phyloP scores from a whole-genome alignment of 2,329 filamentous ascomycete species.

The Nemania serpens region DNA sequence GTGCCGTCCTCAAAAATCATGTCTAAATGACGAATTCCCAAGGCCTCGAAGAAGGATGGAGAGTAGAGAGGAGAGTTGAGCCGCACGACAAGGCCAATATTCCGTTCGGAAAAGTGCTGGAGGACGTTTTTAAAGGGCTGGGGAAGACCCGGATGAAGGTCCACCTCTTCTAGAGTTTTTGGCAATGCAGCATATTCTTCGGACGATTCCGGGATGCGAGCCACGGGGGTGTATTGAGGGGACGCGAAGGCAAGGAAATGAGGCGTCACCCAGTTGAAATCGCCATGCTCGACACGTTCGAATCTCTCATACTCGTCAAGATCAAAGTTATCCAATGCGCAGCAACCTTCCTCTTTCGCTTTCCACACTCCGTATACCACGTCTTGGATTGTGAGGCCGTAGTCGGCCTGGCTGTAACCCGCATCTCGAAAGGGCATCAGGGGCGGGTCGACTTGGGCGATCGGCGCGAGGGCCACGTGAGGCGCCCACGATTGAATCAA shows the following conservation, averaged over 20 bases:
- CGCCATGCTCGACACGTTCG: constrained; percentile 95
- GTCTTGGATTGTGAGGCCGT: constrained; percentile 93
- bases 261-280: constrained; percentile 99
- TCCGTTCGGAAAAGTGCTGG: constrained; percentile 82
- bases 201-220: constrained; percentile 72
- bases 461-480: constrained; percentile 90
- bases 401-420: constrained; percentile 97
- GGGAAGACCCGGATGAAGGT: constrained; percentile 71
- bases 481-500: constrained; percentile 97
- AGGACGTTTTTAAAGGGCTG: constrained; percentile 95
- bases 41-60: constrained; percentile 92
- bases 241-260: constrained; percentile 96
- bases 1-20: constrained; percentile 99
- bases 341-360: constrained; percentile 93
- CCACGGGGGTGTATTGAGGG: constrained; percentile 79
- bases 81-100: constrained; percentile 91
- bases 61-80: constrained; percentile 96
- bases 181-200: constrained; percentile 77
- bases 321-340: constrained; percentile 90
- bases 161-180: constrained; percentile 73
- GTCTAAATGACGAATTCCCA: constrained; percentile 94
- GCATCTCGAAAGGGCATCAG: constrained; percentile 99
- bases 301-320: constrained; percentile 96
- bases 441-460: constrained; percentile 94
- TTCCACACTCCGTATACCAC: constrained; percentile 99